Percentiles rank a stretch among this genome's conserved stretches.
Conservation (phyloP, 768 basidiomycete species). For the Chiua virens region DNA sequence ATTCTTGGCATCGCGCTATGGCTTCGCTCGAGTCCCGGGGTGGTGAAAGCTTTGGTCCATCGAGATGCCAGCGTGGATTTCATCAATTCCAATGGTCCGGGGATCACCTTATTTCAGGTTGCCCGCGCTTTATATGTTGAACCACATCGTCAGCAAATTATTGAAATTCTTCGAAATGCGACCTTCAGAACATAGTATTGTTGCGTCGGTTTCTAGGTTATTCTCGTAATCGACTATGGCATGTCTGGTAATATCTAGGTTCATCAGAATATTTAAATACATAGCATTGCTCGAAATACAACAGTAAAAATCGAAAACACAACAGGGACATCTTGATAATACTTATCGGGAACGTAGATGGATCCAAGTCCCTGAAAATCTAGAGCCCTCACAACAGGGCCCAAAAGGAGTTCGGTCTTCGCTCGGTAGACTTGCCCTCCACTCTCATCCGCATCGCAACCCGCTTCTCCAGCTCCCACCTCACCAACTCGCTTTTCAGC, state of each 20-base stretch:
- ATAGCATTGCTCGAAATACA: conserved; percentile 3
- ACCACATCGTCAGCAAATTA: neutral
- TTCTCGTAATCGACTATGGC: too few species aligned
- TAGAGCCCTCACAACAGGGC: conserved; percentile 8
- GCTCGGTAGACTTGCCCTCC: conserved; percentile 20
- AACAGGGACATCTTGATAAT: neutral
- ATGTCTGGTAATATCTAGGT: too few species aligned
- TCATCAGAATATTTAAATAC: neutral
- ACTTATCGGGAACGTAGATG: neutral
- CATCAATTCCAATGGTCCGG: neutral
- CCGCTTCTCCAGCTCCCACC: conserved; percentile 43
- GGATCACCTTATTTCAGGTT: neutral
- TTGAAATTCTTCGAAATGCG: too few species aligned
- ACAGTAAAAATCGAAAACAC: neutral
- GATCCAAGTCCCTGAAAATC: conserved; percentile 1
- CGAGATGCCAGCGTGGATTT: neutral
- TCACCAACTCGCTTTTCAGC: conserved; percentile 43
- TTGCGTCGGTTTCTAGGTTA: too few species aligned
- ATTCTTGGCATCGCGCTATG: neutral
- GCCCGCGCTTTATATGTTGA: neutral
- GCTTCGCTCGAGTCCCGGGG: neutral
- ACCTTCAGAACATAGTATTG: too few species aligned
- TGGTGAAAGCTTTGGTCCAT: neutral
- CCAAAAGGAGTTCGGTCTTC: conserved; percentile 12
- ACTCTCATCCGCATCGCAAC: conserved; percentile 23